Percentiles rank a stretch among this genome's conserved stretches.
phyloP scores from a whole-genome alignment of 2,329 filamentous ascomycete species.

The Coniochaeta sp. region DNA sequence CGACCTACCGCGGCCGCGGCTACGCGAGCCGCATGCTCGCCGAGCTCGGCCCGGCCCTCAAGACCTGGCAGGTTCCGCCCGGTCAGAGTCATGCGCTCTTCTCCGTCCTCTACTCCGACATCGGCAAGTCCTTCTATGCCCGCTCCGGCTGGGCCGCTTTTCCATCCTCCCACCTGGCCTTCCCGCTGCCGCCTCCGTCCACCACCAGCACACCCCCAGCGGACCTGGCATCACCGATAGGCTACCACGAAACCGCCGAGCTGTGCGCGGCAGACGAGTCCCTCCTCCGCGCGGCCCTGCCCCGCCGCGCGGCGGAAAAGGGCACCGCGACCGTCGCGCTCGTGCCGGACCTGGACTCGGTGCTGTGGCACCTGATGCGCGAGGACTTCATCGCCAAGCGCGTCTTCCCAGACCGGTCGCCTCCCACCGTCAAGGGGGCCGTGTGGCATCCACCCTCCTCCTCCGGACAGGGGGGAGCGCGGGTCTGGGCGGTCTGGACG shows the following conservation, averaged over 20 bases:
- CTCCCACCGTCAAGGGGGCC: slow-evolving; percentile 62
- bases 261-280: slow-evolving; percentile 59
- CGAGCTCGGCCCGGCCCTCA: slow-evolving; percentile 47
- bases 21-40: slow-evolving; percentile 73
- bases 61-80: slow-evolving; percentile 25
- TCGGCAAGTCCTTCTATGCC: slow-evolving; percentile 77
- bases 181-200: slow-evolving; percentile 27
- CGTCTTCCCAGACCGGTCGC: slow-evolving; percentile 48
- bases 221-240: slow-evolving; percentile 39
- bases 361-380: slow-evolving; percentile 72
- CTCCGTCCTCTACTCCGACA: slow-evolving; percentile 79
- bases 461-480: slow-evolving; percentile 34
- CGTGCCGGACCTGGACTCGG: slow-evolving; percentile 57
- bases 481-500: slow-evolving; percentile 71
- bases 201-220: too few species aligned
- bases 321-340: slow-evolving; percentile 54
- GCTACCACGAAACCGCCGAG: slow-evolving; percentile 50
- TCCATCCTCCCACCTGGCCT: slow-evolving; percentile 62
- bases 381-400: slow-evolving; percentile 70
- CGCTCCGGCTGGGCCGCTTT: slow-evolving; percentile 70
- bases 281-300: slow-evolving; percentile 49
- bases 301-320: slow-evolving; percentile 11
- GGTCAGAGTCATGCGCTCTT: slow-evolving; percentile 41
- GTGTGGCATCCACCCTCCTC: too few species aligned
- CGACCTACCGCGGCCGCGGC: slow-evolving; percentile 59